Conservation (phyloP, 306 rosid genomes). For the Cicer cuneatum region DNA sequence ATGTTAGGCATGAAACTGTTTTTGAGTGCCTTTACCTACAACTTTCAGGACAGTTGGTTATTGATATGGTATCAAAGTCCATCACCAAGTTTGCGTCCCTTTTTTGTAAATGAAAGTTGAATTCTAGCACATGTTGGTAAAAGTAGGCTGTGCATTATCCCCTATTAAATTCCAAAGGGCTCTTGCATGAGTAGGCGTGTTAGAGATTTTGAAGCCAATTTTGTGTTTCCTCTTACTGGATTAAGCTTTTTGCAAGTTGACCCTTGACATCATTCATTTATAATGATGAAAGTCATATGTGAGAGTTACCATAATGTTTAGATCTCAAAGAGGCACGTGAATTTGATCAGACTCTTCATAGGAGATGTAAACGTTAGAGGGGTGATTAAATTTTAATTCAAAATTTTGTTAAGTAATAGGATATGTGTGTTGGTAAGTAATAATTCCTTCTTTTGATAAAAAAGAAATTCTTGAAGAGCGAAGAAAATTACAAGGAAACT, state of each 20-base stretch:
- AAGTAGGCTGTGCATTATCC: neutral
- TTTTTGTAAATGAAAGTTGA: conserved; percentile 2
- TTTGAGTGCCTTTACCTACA: neutral
- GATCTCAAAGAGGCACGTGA: too few relatives aligned
- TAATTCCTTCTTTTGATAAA: too few relatives aligned
- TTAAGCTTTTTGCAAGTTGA: neutral
- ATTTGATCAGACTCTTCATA: too few relatives aligned
- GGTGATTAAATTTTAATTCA: too few relatives aligned
- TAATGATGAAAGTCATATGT: too few relatives aligned
- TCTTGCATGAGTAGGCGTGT: neutral
- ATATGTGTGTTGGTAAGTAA: too few relatives aligned
- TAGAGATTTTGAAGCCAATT: neutral
- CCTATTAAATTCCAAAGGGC: neutral
- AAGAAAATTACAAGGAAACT: too few relatives aligned
- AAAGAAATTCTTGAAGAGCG: too few relatives aligned
- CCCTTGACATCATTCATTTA: neutral
- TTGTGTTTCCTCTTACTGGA: neutral
- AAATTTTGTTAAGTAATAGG: too few relatives aligned
- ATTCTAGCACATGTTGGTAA: neutral
- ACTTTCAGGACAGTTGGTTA: neutral
- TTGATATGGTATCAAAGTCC: neutral
- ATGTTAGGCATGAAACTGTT: neutral
- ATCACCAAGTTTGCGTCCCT: neutral
- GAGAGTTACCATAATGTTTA: too few relatives aligned
- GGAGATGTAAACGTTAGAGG: too few relatives aligned